A percentile compares a stretch with the other conserved stretches of the same genome.
Evolutionary conservation across 2,329 filamentous ascomycete species (phyloP).

Genomic region (Pyricularia pennisetigena): DNA sequence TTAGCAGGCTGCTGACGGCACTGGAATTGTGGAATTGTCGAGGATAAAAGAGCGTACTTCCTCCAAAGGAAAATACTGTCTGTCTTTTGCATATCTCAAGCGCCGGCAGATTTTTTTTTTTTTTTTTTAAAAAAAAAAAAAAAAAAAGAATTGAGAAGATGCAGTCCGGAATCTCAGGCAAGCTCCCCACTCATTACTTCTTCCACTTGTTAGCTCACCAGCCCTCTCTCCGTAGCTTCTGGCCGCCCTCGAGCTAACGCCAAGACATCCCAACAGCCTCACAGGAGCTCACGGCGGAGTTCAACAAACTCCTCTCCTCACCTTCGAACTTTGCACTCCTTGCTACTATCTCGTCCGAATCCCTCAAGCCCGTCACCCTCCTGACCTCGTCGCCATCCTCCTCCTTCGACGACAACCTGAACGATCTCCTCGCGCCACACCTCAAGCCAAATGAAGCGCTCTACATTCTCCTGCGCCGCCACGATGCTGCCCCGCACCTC

Average conservation of each 20-base stretch:
- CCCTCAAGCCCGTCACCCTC: constrained; percentile 49
- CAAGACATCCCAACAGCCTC: constrained; percentile 45
- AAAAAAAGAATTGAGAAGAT: constrained; percentile 36
- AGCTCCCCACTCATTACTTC: constrained; percentile 6
- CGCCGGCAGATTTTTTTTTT: not conserved
- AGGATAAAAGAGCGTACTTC: not conserved
- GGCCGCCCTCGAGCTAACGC: not conserved
- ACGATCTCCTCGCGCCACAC: constrained; percentile 45
- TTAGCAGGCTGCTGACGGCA: not conserved
- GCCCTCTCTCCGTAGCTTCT: not conserved
- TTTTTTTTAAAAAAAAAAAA: too few relatives aligned
- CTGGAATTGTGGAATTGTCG: not conserved
- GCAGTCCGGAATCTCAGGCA: constrained; percentile 74
- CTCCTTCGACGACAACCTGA: constrained; percentile 54
- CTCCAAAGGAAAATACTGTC: not conserved
- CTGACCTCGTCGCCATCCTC: constrained; percentile 42
- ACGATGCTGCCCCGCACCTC: constrained; percentile 47
- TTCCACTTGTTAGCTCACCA: not conserved
- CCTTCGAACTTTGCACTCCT: constrained; percentile 58
- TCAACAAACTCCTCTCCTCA: constrained; percentile 57
- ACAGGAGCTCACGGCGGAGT: constrained; percentile 64
- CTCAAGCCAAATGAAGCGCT: constrained; percentile 57
- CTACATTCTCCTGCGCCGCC: constrained; percentile 66
- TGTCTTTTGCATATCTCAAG: not conserved
- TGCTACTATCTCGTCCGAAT: constrained; percentile 59